phyloP scores from a whole-genome alignment of 73 alveolate genomes.

The Paramecium primaurelia region DNA sequence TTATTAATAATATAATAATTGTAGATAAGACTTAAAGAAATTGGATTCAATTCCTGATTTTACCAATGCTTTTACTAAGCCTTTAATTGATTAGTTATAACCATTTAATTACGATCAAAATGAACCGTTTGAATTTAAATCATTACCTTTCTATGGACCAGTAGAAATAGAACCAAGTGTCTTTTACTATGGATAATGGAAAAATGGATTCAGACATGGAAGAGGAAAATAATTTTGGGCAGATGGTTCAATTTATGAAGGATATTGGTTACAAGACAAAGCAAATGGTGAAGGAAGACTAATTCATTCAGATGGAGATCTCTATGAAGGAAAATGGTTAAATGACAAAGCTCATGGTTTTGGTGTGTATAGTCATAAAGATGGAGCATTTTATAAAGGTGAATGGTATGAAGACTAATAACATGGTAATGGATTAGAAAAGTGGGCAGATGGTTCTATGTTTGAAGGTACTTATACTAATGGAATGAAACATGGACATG shows the following conservation, averaged over 20 bases:
- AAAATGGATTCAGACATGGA: conserved; percentile 69
- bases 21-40: conserved; percentile 46
- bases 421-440: conserved; percentile 63
- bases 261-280: conserved; percentile 70
- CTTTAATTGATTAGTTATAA: conserved; percentile 28
- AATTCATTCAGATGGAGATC: conserved; percentile 75
- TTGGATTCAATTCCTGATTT: conserved; percentile 59
- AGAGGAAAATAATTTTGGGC: conserved; percentile 72
- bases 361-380: conserved; percentile 67
- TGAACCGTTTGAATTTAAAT: conserved; percentile 40
- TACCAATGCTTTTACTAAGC: conserved; percentile 34
- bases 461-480: conserved; percentile 52
- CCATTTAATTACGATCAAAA: conserved; percentile 50
- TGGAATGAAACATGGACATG: conserved; percentile 66
- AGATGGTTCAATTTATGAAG: conserved; percentile 78
- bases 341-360: conserved; percentile 77
- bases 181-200: conserved; percentile 59
- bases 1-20: background rate
- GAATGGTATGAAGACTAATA: conserved; percentile 63
- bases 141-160: conserved; percentile 56
- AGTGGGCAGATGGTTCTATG: conserved; percentile 64
- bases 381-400: conserved; percentile 65
- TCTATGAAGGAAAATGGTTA: conserved; percentile 76
- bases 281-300: conserved; percentile 77
- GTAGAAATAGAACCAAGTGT: conserved; percentile 54